A percentile compares a stretch with the other conserved stretches of the same genome.
phyloP scores from a whole-genome alignment of 1,139 yeast species.

The Yamadazyma friedrichii region DNA sequence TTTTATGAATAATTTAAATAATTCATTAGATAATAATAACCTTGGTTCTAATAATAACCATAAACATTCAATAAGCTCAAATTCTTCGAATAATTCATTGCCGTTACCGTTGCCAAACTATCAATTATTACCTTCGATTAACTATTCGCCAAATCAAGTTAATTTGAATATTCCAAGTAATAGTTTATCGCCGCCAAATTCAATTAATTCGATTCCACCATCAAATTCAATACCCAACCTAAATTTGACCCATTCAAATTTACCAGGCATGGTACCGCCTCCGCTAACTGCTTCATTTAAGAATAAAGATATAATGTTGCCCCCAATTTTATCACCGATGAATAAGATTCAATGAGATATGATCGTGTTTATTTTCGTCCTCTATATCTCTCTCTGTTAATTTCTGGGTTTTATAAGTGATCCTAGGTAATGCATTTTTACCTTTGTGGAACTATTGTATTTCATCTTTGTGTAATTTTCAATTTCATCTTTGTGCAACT shows the following conservation, averaged over 20 bases:
- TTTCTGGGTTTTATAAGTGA: no score
- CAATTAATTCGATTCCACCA: constrained; percentile 1
- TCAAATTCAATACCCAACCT: neutral
- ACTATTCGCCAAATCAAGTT: neutral
- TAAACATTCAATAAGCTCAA: constrained; percentile 3
- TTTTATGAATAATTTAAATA: constrained; percentile 10
- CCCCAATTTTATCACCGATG: constrained; percentile 11
- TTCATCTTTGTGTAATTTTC: no score
- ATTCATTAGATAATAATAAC: constrained; percentile 3
- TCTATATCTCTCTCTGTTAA: no score
- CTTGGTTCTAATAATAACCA: constrained; percentile 1
- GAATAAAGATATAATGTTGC: constrained; percentile 10
- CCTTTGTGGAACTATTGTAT: no score
- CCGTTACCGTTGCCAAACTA: constrained; percentile 4
- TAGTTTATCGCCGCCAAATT: neutral
- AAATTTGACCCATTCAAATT: neutral
- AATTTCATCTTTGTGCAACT: no score
- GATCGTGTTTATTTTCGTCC: neutral
- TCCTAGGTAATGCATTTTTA: no score
- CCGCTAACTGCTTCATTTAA: neutral
- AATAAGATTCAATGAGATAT: constrained; percentile 5
- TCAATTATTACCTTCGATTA: constrained; percentile 2
- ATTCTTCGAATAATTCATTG: neutral
- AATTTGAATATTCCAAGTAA: neutral
- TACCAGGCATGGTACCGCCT: neutral